Percentiles rank a stretch among this genome's conserved stretches.
phyloP scores from a whole-genome alignment of 305 asterid species.

The Solanum hybrid region DNA sequence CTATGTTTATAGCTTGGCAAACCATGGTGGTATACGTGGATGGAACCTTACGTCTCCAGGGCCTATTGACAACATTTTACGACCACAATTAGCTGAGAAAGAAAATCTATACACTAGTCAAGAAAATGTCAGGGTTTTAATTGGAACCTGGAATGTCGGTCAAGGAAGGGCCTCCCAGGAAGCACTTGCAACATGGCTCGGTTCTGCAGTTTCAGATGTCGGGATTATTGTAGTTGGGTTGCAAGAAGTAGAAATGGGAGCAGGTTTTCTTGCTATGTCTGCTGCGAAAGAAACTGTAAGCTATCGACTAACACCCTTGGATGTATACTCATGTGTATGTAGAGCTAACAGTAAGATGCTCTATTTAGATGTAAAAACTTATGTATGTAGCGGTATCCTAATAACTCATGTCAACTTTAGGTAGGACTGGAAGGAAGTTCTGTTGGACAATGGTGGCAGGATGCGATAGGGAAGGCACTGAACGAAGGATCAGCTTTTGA shows the following conservation, averaged over 20 bases:
- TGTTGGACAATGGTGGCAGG: conserved; percentile 97
- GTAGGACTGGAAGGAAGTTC: conserved; percentile 99
- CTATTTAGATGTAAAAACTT: not conserved
- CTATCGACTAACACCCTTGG: not conserved
- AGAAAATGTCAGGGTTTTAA: conserved; percentile 51
- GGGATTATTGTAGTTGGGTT: conserved; percentile 83
- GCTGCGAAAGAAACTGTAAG: conserved; percentile 99
- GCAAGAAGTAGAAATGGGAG: conserved; percentile 99
- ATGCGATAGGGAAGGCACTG: conserved; percentile 76
- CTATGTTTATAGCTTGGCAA: conserved; percentile 68
- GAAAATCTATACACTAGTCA: conserved; percentile 48
- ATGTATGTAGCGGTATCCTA: not conserved
- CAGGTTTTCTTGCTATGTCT: conserved; percentile 99
- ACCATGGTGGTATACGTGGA: conserved; percentile 95
- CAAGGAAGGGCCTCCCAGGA: conserved; percentile 93
- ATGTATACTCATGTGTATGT: not conserved
- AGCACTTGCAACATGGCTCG: conserved; percentile 81
- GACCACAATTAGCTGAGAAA: conserved; percentile 48
- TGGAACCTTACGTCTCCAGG: conserved; percentile 92
- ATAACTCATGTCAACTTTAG: conserved; percentile 30
- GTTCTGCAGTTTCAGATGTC: conserved; percentile 59
- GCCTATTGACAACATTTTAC: conserved; percentile 50
- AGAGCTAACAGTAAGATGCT: not conserved
- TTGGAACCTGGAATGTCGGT: conserved; percentile 97
- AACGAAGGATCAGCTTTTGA: conserved; percentile 73